Evolutionary conservation across 495 filamentous ascomycete genomes (phyloP).

Genomic region (Lasiosphaeriaceae sp.): DNA sequence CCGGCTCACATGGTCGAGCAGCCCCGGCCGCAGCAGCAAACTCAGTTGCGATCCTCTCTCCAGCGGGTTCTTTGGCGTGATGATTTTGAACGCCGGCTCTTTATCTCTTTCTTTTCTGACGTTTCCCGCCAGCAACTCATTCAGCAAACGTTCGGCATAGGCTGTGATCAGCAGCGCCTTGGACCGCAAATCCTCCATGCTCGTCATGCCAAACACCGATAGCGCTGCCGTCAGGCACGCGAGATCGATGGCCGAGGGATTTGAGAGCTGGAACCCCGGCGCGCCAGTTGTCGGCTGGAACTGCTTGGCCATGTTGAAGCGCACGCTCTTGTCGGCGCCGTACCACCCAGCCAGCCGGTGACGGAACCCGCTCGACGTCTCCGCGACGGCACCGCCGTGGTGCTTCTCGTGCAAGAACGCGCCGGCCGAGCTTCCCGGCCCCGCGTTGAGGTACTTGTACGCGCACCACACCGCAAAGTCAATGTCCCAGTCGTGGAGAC

Average conservation of each 20-base stretch:
- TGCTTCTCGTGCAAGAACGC: constrained; percentile 81
- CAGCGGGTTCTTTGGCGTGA: constrained; percentile 70
- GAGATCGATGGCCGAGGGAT: constrained; percentile 59
- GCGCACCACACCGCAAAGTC: constrained; percentile 93
- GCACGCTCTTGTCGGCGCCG: constrained; percentile 66
- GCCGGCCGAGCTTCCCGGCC: constrained; percentile 79
- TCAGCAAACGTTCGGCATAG: constrained; percentile 70
- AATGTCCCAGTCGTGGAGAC: constrained; percentile 88
- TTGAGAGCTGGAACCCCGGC: constrained; percentile 61
- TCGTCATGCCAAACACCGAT: constrained; percentile 66
- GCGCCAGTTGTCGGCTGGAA: constrained; percentile 69
- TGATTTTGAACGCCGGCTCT: constrained; percentile 59
- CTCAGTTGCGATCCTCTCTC: constrained; percentile 84
- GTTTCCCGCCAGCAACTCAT: constrained; percentile 23
- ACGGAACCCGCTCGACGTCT: constrained; percentile 30
- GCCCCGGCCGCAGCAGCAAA: constrained; percentile 57
- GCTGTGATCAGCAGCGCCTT: constrained; percentile 72
- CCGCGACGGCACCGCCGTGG: neutral
- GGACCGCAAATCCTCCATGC: constrained; percentile 60
- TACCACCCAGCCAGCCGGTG: constrained; percentile 75
- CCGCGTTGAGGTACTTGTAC: constrained; percentile 93
- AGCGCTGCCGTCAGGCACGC: constrained; percentile 69
- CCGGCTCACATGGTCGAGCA: constrained; percentile 65
- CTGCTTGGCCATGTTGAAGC: constrained; percentile 72
- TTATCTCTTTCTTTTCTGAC: constrained; percentile 23